Base-by-base conservation (phyloP, 75 land plant genomes). In the Pinus albicaulis region DNA sequence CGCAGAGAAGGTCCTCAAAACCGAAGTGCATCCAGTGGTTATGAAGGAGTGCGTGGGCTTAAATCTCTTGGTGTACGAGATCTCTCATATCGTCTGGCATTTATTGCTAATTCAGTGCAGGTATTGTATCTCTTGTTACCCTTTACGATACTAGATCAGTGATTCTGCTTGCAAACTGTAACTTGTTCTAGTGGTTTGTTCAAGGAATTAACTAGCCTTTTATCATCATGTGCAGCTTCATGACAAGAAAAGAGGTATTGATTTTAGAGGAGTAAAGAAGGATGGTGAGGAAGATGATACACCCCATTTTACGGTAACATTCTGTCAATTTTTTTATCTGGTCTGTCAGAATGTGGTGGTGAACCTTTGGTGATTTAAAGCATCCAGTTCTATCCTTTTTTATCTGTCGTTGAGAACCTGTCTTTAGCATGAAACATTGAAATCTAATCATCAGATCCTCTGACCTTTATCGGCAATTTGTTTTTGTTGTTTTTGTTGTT, bases 41-140 rank as follows among this genome's bases (percentile, higher is more conserved):
- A 83, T 60, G 99, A 92, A 80, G 99, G 99, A 57, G 87, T 97
- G 31, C 81, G 87, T 23, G 99, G 99, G 24, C 86, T 98, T 55
- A 88, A 86, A 61, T 88, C 96, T 58, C 87, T 98, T 77, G 99
- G 99, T 68, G 98, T 92, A 41, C 87, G 99, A 77, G 99, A 98
- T 77, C 89, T 98, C 3, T 92, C 98, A 1, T 95, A 98, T 77
- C 92, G 94, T 36, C 84, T 98, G 77, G 98, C 98, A 34, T 98
- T 98, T 74, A 85, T 98, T 63, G 99, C 98, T 76, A 98, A 92
- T 79, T 98, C 98, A 28, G 99, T 95, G 63, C 98, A 98, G 96
- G 99, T 98, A 77, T 38, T 34, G 41, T 28, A 10, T 20, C 44
- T 14, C 12, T 19, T 38, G 23, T 11, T 72, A 34, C 22, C 13